Base-by-base conservation (phyloP, 2,329 filamentous ascomycete species). In the Colletotrichum zoysiae region DNA sequence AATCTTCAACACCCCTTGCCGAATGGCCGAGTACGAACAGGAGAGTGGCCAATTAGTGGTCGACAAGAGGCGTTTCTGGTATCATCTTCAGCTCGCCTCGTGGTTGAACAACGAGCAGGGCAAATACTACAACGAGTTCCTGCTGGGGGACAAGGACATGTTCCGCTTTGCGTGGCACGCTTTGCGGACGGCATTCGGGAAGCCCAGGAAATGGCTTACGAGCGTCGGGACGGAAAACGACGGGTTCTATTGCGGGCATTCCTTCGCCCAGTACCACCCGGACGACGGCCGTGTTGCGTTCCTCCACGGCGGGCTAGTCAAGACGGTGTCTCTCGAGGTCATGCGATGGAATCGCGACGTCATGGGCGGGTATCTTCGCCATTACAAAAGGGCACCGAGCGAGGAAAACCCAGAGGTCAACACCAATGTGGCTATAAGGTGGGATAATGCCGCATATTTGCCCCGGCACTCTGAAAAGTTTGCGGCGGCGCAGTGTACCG, bases 81-180 rank as follows among this genome's bases (percentile, higher is more conserved):
- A 71, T 16, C 68, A 71, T 12, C 58, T 71, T 0, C 68, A 71
- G n/a, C 65, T 71, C 11, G 68, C 68, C 8, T 71, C 65, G 12
- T 71, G 68, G 68, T 44, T 71, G 30, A 71, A 71, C 38, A 68
- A 71, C 0, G 68, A 71, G 38, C 65, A 71, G 30, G 68, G 65
- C 5, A 53, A 58, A 20, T 68, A 68, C 38, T 71, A 71, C 46
- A 58, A 62, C 14, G 64, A 63, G 23, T 42, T 68, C 3, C 18
- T 71, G 5, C 18, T 71, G 5, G 68, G 68, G 23, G 68, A 71
- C 65, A 71, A 71, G 46, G 68, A 71, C 53, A 71, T 62, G 64
- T 71, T 68, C 58, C 68, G 68, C n/a, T 71, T 71, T 12, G 68
- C 64, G 3, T 71, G 68, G 56, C 68, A 71, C 20, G 62, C 68